Conservation (phyloP, 2,329 filamentous ascomycete genomes). For the Aspergillus amoenus region DNA sequence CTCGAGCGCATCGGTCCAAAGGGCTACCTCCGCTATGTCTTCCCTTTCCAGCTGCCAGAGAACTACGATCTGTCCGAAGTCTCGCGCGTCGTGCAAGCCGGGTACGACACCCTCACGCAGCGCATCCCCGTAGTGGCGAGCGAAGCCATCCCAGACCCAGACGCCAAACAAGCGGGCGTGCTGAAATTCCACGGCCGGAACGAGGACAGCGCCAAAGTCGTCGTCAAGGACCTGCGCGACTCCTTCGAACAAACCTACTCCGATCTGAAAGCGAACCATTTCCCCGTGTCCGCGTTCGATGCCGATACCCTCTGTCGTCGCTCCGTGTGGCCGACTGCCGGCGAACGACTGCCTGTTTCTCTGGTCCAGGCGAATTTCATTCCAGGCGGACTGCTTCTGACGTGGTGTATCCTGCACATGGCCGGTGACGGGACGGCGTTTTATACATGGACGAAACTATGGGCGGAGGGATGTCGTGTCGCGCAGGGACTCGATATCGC, state of each 20-base stretch:
- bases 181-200: constrained; percentile 26
- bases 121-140: constrained; percentile 32
- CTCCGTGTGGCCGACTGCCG: constrained; percentile 31
- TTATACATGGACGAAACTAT: constrained; percentile 32
- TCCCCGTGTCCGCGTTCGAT: constrained; percentile 51
- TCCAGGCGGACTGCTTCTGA: constrained; percentile 51
- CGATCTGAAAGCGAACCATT: constrained; percentile 29
- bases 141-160: constrained; percentile 33
- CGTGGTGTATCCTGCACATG: constrained; percentile 33
- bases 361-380: constrained; percentile 53
- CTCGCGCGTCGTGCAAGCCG: constrained; percentile 26
- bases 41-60: constrained; percentile 34
- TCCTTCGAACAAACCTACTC: background rate
- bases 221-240: background rate
- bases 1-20: constrained; percentile 38
- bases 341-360: constrained; percentile 39
- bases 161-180: constrained; percentile 32
- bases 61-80: constrained; percentile 30
- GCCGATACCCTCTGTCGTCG: constrained; percentile 39
- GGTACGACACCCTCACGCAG: constrained; percentile 30
- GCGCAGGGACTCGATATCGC: constrained; percentile 26
- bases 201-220: background rate
- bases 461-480: constrained; percentile 38
- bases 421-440: constrained; percentile 36
- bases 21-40: constrained; percentile 36